Conservation (phyloP, 2,329 filamentous ascomycete genomes). For the Graphilbum ipis-grandicollis region DNA sequence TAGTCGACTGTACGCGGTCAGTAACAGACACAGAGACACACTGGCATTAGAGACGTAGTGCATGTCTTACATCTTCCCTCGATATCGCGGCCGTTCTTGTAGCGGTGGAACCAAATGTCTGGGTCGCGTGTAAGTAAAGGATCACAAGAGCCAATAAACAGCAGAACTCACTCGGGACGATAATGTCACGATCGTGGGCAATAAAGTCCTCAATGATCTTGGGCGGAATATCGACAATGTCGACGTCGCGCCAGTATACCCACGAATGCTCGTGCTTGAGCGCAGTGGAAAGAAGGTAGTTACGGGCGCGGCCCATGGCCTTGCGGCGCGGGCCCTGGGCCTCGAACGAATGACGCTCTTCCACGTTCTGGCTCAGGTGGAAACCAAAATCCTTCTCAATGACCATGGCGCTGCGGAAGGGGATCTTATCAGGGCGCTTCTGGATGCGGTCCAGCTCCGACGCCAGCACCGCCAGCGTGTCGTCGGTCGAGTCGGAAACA, state of each 20-base stretch:
- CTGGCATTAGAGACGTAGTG: neutral
- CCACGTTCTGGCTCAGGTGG: constrained; percentile 57
- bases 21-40: neutral
- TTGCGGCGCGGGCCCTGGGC: constrained; percentile 84
- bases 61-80: constrained; percentile 71
- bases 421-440: constrained; percentile 57
- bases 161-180: constrained; percentile 68
- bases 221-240: constrained; percentile 79
- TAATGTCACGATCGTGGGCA: constrained; percentile 77
- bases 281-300: constrained; percentile 72
- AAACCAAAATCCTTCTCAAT: constrained; percentile 84
- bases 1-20: constrained; percentile 56
- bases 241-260: constrained; percentile 98
- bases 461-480: constrained; percentile 73
- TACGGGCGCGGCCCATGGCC: constrained; percentile 75
- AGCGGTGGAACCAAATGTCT: constrained; percentile 97
- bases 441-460: constrained; percentile 81
- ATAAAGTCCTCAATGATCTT: constrained; percentile 90
- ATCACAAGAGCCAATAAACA: neutral
- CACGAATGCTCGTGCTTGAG: constrained; percentile 90
- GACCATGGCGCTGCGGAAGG: constrained; percentile 72
- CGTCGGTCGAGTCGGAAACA: constrained; percentile 79
- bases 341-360: constrained; percentile 69
- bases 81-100: constrained; percentile 64
- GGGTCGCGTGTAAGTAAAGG: constrained; percentile 5